These are phyloP conservation scores for Whalleya microplaca DNA, from an alignment of 2,329 filamentous ascomycete species.

Conservation along the genomic window DNA sequence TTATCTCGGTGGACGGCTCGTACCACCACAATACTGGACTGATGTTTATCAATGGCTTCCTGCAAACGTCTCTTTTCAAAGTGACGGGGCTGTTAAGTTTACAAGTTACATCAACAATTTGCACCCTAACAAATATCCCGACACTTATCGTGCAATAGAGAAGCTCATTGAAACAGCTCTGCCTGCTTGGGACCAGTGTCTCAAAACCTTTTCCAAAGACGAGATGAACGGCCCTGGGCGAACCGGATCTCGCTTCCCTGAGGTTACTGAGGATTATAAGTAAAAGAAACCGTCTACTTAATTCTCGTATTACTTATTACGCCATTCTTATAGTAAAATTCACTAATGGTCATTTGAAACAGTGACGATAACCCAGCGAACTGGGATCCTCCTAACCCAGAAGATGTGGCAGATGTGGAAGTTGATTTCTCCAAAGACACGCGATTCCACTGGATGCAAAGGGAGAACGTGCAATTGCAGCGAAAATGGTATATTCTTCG, in stretches of 20 bases:
- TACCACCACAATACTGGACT: conserved; percentile 31
- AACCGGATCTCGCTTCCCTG: background rate
- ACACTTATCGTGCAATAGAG: conserved; percentile 42
- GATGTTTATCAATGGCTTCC: conserved; percentile 50
- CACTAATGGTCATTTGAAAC: conserved; percentile 1
- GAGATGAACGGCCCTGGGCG: background rate
- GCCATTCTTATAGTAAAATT: no score
- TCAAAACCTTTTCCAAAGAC: conserved; percentile 2
- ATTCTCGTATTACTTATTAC: no score
- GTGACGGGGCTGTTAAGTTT: conserved; percentile 36
- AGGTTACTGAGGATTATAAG: no score
- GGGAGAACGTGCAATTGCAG: conserved; percentile 16
- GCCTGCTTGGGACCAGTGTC: conserved; percentile 45
- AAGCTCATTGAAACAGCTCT: conserved; percentile 41
- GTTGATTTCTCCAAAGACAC: background rate
- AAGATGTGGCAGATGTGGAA: conserved; percentile 36
- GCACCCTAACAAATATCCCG: conserved; percentile 40
- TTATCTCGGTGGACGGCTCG: background rate
- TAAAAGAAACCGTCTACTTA: no score
- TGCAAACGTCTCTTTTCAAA: conserved; percentile 40
- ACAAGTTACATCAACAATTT: conserved; percentile 52
- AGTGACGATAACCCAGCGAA: conserved; percentile 18
- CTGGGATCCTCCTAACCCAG: conserved; percentile 25
- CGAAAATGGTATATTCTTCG: conserved; percentile 23
- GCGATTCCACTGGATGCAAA: background rate